Evolutionary conservation across 352 stramenopile genomes (phyloP), one percentile per base, ranked within the genome.

Genomic region (Pythium diclinum): DNA sequence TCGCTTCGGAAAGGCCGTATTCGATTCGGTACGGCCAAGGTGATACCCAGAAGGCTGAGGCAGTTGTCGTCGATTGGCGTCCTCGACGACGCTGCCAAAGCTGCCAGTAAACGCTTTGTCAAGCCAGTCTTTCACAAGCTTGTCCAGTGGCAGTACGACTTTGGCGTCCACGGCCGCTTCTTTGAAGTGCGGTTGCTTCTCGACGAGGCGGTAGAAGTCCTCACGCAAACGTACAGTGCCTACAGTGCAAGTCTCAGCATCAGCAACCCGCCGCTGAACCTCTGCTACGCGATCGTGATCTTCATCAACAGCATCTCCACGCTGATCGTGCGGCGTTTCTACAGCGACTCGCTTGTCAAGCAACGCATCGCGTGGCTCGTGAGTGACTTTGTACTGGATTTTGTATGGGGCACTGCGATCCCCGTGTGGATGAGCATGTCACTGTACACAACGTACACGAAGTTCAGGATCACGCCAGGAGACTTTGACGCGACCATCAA

Each of bases 221-320:
- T 49, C 42, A 49, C 5, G 2, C 42, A 49, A 13, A 49, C 42
- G 17, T 21, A 21, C 17, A 25, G 17, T 4, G 42, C 42, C 16
- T 49, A 25, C 42, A 25, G 14, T 6, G 16, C 42, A 3, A 49
- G 42, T 28, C 30, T 38, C n/a, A 42, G 17, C 21, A 52, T 74
- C 28, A 34, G 52, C 25, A 38, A 71, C 36, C 19, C 59, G 25
- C 63, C 67, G 40, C 68, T 68, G n/a, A 44, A 38, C 19, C n/a
- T 28, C 9, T n/a, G 17, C 5, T 63, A 49, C 32, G 21, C 16
- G 16, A 11, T 63, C 32, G 33, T 33, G 16, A 56, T 49, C n/a
- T 56, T 51, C 11, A 19, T 49, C n/a, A 63, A 33, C 23, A 44
- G 33, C 25, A 42, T 16, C 7, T 16, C 21, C 17, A 59, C 23